Evolutionary conservation across 2,329 filamentous ascomycete genomes (phyloP).

Genomic region (Verticillium longisporum): DNA sequence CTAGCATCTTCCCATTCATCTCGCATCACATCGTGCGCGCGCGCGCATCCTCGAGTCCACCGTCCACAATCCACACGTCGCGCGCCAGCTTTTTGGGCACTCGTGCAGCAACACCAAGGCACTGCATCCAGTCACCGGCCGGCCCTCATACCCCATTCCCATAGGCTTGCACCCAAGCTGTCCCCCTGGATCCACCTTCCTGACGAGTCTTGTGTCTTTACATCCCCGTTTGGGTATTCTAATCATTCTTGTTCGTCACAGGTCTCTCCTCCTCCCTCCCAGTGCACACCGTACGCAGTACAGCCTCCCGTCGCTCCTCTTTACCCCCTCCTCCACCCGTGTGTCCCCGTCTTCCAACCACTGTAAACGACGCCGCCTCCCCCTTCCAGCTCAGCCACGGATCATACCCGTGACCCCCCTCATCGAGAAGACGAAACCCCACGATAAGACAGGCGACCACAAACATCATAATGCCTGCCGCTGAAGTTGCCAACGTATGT

Average conservation of each 20-base stretch:
- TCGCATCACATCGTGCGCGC: slow-evolving; percentile 10
- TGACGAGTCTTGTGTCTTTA: not conserved
- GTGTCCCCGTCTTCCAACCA: slow-evolving; percentile 2
- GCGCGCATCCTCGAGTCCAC: not conserved
- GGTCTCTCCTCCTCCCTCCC: not conserved
- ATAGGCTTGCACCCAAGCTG: not conserved
- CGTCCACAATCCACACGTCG: not conserved
- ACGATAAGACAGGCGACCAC: not conserved
- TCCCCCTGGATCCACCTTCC: not conserved
- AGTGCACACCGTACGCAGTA: not conserved
- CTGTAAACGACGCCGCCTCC: not conserved
- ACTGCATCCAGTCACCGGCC: not conserved
- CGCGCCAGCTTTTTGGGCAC: not conserved
- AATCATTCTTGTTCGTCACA: not conserved
- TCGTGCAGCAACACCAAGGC: not conserved
- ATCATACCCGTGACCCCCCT: not conserved
- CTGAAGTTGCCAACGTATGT: slow-evolving; percentile 24
- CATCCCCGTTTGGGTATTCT: not conserved
- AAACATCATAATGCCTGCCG: slow-evolving; percentile 10
- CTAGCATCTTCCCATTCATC: not conserved
- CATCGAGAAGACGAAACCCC: slow-evolving; percentile 1
- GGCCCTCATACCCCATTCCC: not conserved
- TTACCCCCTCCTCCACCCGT: slow-evolving; percentile 3
- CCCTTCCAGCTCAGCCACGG: not conserved
- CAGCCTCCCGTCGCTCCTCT: slow-evolving; percentile 2